These are phyloP conservation scores for Magnusiomyces fungicola DNA, from an alignment of 1,139 yeast species.

Conservation along the genomic window DNA sequence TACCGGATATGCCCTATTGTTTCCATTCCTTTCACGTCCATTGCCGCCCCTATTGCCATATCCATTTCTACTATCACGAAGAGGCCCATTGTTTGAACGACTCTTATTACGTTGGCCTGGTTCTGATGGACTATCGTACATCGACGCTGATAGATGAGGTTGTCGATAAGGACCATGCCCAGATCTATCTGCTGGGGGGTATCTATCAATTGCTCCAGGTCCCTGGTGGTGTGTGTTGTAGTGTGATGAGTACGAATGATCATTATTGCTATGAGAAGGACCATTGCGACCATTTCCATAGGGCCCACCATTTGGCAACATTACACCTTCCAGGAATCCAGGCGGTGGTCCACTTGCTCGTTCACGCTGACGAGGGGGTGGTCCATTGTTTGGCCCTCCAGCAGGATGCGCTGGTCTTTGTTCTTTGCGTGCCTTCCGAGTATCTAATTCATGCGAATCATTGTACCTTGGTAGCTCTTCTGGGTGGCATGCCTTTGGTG, in stretches of 20 bases:
- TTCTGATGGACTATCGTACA: background rate
- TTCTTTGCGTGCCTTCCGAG: conserved; percentile 37
- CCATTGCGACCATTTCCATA: background rate
- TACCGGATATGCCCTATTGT: no score
- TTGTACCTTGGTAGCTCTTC: conserved; percentile 61
- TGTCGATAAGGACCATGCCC: no score
- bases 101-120: no score
- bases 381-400: background rate
- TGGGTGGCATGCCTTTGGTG: conserved; percentile 56
- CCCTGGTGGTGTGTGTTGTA: no score
- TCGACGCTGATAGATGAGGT: background rate
- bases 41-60: no score
- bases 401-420: background rate
- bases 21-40: no score
- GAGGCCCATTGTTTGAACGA: no score
- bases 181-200: no score
- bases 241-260: no score
- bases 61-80: no score
- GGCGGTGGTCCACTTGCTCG: background rate
- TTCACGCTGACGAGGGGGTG: background rate
- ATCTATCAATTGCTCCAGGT: no score
- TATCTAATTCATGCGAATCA: conserved; percentile 85
- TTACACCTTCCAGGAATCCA: background rate
- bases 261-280: no score
- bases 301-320: background rate